Conservation (phyloP, 2,329 filamentous ascomycete genomes). For the Epichloe sp. region DNA sequence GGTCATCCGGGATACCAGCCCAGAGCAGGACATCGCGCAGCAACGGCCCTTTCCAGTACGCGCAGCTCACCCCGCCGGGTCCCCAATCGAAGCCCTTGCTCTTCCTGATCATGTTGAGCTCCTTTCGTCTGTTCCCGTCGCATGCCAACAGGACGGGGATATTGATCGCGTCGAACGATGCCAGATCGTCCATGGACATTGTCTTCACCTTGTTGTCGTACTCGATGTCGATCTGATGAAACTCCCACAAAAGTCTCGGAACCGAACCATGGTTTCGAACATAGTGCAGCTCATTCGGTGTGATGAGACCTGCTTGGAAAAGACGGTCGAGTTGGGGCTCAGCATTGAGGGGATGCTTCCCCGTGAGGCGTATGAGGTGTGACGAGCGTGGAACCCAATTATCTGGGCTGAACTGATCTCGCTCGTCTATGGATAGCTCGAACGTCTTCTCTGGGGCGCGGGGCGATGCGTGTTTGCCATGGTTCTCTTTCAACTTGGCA, state of each 20-base stretch:
- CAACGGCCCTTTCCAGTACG: conserved; percentile 36
- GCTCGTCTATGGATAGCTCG: conserved; percentile 10
- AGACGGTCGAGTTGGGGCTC: conserved; percentile 30
- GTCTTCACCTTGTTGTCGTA: conserved; percentile 21
- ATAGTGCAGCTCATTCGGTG: conserved; percentile 37
- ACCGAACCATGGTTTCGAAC: conserved; percentile 40
- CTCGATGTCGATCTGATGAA: conserved; percentile 31
- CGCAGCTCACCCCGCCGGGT: conserved; percentile 30
- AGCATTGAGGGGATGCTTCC: conserved; percentile 39
- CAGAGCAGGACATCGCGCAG: conserved; percentile 30
- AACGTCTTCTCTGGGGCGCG: conserved; percentile 8
- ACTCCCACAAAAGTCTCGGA: conserved; percentile 35
- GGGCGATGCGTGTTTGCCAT: conserved; percentile 15
- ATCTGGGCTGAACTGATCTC: conserved; percentile 38
- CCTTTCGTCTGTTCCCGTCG: conserved; percentile 36
- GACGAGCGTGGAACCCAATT: conserved; percentile 37
- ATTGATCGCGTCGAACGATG: conserved; percentile 30
- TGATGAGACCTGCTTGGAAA: conserved; percentile 34
- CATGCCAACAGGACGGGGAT: conserved; percentile 35
- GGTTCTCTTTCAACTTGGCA: conserved; percentile 24
- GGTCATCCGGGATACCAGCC: conserved; percentile 23
- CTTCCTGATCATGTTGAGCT: conserved; percentile 35
- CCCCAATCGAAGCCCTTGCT: conserved; percentile 36
- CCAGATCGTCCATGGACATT: conserved; percentile 30
- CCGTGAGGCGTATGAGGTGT: conserved; percentile 35